A percentile compares a stretch with the other conserved stretches of the same genome.
Conservation (phyloP, 2,329 filamentous ascomycete species). For the Curvularia sp. region DNA sequence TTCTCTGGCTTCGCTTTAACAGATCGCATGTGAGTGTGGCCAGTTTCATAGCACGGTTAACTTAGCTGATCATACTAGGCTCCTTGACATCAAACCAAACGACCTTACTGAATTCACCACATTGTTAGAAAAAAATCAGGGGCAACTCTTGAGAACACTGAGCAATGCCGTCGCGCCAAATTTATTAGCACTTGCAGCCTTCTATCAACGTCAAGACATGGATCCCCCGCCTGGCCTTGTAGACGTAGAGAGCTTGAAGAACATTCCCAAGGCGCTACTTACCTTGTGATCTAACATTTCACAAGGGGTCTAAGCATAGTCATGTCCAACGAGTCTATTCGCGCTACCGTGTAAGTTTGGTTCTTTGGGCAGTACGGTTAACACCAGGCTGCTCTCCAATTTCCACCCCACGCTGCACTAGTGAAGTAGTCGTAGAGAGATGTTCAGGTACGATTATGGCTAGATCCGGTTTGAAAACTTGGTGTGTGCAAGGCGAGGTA, state of each 20-base stretch:
- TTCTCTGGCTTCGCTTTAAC: constrained; percentile 11
- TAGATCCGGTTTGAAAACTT: too few relatives aligned
- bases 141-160: background rate
- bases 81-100: background rate
- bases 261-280: constrained; percentile 1
- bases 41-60: background rate
- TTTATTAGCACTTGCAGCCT: background rate
- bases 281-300: background rate
- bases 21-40: constrained; percentile 9
- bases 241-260: constrained; percentile 2
- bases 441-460: too few relatives aligned
- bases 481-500: too few relatives aligned
- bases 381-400: too few relatives aligned
- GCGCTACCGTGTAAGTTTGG: background rate
- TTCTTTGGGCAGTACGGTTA: too few relatives aligned
- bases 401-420: too few relatives aligned
- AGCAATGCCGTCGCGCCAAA: background rate
- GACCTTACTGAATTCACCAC: background rate
- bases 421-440: too few relatives aligned
- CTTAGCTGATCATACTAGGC: background rate
- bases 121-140: constrained; percentile 1
- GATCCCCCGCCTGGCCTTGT: background rate
- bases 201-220: background rate
- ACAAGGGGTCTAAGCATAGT: background rate
- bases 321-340: background rate